phyloP scores from a whole-genome alignment of 176 grass and related monocot genomes.

The bread wheat (Triticum aestivum) region IWGSC_CS_RefSeq_v2.1 NC_057812.1:57779458-57779957 shows the following conservation, averaged over 20 bases:
- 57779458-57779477: slow-evolving; percentile 70
- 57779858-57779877: no score
- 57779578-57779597: background rate
- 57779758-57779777: background rate
- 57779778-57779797: background rate
- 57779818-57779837: no score
- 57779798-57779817: background rate
- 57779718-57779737: background rate
- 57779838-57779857: no score
- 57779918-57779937: no score
- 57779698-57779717: no score
- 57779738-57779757: no score
- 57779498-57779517: slow-evolving; percentile 57
- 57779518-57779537: slow-evolving; percentile 82
- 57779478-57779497: slow-evolving; percentile 59
- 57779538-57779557: slow-evolving; percentile 88
- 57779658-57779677: background rate
- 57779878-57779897: no score
- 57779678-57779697: background rate
- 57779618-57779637: background rate
- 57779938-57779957: no score
- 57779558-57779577: slow-evolving; percentile 31
- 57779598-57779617: background rate
- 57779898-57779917: no score
- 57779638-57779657: background rate